Conservation (phyloP, 352 stramenopile species). For the Halophytophthora batemanensis region DNA sequence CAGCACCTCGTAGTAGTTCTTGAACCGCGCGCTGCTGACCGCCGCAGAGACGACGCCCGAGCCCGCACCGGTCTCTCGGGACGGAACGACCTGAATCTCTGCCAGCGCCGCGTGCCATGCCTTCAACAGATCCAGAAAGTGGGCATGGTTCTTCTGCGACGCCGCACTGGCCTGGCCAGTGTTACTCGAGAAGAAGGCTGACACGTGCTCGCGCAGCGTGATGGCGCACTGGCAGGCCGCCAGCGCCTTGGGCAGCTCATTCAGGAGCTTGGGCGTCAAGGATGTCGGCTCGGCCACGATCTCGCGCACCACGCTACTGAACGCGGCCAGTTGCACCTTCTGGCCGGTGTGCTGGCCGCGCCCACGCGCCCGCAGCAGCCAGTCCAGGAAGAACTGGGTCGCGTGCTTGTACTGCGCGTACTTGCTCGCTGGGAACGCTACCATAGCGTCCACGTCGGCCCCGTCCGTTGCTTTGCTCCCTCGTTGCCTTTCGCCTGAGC, state of each 20-base stretch:
- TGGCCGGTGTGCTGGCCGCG: background rate
- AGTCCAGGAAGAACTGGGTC: constrained; percentile 21
- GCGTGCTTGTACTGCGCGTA: constrained; percentile 16
- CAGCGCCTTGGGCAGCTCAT: constrained; percentile 9
- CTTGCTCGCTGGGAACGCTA: constrained; percentile 1
- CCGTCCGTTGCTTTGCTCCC: too few species aligned
- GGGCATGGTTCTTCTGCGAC: background rate
- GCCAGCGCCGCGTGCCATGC: constrained; percentile 1
- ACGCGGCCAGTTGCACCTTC: background rate
- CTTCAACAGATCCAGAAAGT: constrained; percentile 3
- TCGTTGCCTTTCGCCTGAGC: too few species aligned
- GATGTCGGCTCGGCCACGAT: constrained; percentile 4
- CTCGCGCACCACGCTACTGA: constrained; percentile 8
- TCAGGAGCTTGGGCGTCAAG: constrained; percentile 7
- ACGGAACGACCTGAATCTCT: background rate
- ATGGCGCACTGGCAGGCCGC: constrained; percentile 10
- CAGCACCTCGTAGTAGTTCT: constrained; percentile 26
- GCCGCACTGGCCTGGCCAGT: background rate
- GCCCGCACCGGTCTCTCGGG: too few species aligned
- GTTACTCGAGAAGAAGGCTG: constrained; percentile 2
- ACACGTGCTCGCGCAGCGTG: constrained; percentile 8
- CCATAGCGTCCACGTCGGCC: too few species aligned
- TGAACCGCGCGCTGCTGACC: constrained; percentile 4
- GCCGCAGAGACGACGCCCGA: too few species aligned
- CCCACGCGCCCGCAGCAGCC: constrained; percentile 11